Percentiles rank a stretch among this genome's conserved stretches.
phyloP scores from a whole-genome alignment of 2,329 filamentous ascomycete species.

The Cladosporium velox region DNA sequence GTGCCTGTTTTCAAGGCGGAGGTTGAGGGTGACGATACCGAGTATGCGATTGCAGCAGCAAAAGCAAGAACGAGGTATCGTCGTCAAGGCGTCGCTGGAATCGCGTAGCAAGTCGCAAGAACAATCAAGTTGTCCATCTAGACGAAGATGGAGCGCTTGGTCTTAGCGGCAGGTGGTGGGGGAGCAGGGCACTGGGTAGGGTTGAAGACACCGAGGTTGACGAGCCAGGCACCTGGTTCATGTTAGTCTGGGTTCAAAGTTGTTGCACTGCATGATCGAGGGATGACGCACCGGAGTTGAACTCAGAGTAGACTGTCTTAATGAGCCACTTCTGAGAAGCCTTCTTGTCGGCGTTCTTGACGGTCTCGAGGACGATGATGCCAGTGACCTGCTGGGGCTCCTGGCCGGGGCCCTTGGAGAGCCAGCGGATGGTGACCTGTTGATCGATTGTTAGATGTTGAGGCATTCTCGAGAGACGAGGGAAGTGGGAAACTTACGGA shows the following conservation, averaged over 20 bases:
- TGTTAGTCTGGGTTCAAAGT: background rate
- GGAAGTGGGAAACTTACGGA: no score
- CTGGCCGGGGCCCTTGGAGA: constrained; percentile 25
- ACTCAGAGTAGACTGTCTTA: constrained; percentile 38
- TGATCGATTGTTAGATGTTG: background rate
- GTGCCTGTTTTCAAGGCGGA: background rate
- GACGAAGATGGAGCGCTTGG: constrained; percentile 11
- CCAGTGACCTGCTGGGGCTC: constrained; percentile 32
- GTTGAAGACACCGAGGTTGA: constrained; percentile 34
- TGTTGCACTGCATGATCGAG: background rate
- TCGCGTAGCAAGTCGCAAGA: background rate
- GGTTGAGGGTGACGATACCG: background rate
- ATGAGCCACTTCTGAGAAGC: constrained; percentile 34
- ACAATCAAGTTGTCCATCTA: background rate
- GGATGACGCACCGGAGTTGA: constrained; percentile 37
- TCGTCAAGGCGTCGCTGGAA: background rate
- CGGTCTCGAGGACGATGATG: constrained; percentile 36
- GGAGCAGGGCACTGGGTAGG: constrained; percentile 11
- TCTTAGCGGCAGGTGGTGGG: constrained; percentile 9
- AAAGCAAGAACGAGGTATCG: background rate
- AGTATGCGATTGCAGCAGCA: background rate
- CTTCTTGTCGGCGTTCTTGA: constrained; percentile 21
- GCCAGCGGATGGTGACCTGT: constrained; percentile 34
- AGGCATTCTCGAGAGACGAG: no score
- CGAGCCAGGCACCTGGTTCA: constrained; percentile 38